These are phyloP conservation scores for Camptophora hylomeconis DNA, from an alignment of 2,329 filamentous ascomycete species.

Conservation along the genomic window DNA sequence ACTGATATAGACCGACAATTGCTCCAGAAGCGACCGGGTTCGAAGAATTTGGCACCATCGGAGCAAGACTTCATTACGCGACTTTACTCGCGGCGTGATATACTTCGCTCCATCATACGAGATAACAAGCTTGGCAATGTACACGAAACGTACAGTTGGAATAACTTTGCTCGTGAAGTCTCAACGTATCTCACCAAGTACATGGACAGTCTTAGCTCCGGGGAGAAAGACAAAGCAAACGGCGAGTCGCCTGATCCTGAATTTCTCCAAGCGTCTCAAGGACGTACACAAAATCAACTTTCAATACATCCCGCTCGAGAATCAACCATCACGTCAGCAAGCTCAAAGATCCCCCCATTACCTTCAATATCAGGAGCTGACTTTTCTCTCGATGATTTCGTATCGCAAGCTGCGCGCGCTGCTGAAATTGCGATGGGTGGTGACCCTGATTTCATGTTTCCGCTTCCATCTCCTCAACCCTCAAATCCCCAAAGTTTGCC, in stretches of 20 bases:
- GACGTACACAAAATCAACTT: constrained; percentile 10
- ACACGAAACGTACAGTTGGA: constrained; percentile 50
- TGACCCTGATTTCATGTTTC: constrained; percentile 18
- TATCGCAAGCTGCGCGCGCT: constrained; percentile 34
- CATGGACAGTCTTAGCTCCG: no score
- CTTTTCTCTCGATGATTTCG: constrained; percentile 30
- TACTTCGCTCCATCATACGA: constrained; percentile 42
- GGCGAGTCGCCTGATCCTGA: no score
- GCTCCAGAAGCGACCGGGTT: constrained; percentile 40
- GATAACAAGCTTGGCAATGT: constrained; percentile 37
- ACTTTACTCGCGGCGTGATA: constrained; percentile 40
- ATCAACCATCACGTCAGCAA: no score
- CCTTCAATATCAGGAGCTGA: no score
- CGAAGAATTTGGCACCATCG: constrained; percentile 40
- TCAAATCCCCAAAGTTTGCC: no score
- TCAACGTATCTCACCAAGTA: constrained; percentile 45
- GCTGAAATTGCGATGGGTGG: constrained; percentile 35
- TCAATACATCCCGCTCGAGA: constrained; percentile 15
- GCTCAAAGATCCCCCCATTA: no score
- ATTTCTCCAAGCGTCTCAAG: constrained; percentile 6
- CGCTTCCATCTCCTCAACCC: constrained; percentile 6
- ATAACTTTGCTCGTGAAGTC: constrained; percentile 48
- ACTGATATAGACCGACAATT: constrained; percentile 42
- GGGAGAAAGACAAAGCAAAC: no score
- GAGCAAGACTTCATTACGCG: constrained; percentile 48